Base-by-base conservation (phyloP, 495 filamentous ascomycete genomes). In the Hypoxylon crocopeplum region DNA sequence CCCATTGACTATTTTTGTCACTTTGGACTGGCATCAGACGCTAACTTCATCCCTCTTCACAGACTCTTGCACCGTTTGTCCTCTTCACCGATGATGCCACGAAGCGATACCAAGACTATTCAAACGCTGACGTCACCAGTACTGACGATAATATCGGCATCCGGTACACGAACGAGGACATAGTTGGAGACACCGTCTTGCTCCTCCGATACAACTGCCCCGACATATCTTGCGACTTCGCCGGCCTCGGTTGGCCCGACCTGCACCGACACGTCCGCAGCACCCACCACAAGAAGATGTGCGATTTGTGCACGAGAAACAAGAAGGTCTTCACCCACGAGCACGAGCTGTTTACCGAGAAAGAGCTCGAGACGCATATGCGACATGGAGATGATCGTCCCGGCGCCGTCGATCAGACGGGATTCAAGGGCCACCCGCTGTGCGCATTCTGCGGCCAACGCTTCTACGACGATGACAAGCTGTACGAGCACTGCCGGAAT, bases 251-350 rank as follows among this genome's bases (percentile, higher is more conserved):
- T 27, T 99, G 94, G 94, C 90, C 89, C 10, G 91, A 97, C 67
- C 76, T 99, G 54, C 92, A 99, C 72, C 84, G 88, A 41, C 94
- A 99, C 79, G 93, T 97, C 29, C 89, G 86, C 61, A 78, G 66
- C 32, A 83, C 83, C 27, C 94, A 99, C 77, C 77, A 87, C 56
- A 94, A 88, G 74, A 84, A 89, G 67, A 91, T 99, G 87, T 99
- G 94, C 74, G 92, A 97, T 72, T 81, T 98, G 12, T 99, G 94
- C 72, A 93, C 92, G 1, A 76, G 90, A 30, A 90, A 97, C 74
- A 98, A 99, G 77, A 97, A 97, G 59, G 92, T 97, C 30, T 99
- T 99, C 60, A 97, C 94, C 0, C 95, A 98, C 71, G 94, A 99
- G 73, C 94, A 99, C 67, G 90, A 90, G 17, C 80, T 99, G n/a